phyloP scores from a whole-genome alignment of 495 filamentous ascomycete species.

The Bacidia gigantensis region DNA sequence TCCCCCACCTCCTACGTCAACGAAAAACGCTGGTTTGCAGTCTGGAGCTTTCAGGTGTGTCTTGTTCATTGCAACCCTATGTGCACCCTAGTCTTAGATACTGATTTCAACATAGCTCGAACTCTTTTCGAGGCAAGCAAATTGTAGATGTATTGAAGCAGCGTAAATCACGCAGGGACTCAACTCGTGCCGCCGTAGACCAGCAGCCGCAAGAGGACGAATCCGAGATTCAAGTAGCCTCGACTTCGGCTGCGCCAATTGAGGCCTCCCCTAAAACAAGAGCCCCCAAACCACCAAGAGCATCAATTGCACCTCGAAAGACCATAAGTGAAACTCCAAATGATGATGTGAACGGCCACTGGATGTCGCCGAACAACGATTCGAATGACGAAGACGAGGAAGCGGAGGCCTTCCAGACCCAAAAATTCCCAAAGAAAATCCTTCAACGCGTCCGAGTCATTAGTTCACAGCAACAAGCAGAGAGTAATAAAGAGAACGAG shows the following conservation, averaged over 20 bases:
- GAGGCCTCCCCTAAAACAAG: neutral
- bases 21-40: neutral
- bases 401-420: neutral
- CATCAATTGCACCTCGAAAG: too few species aligned
- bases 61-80: neutral
- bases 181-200: too few species aligned
- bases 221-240: too few species aligned
- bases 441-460: neutral
- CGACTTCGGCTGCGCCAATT: too few species aligned
- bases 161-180: too few species aligned
- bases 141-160: too few species aligned
- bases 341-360: too few species aligned
- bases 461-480: constrained; percentile 4
- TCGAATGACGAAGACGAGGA: neutral
- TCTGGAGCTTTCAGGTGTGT: neutral
- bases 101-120: neutral
- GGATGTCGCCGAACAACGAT: neutral
- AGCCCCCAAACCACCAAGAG: too few species aligned
- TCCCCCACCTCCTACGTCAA: neutral
- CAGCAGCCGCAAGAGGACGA: too few species aligned
- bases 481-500: constrained; percentile 19
- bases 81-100: neutral
- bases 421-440: neutral
- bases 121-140: neutral
- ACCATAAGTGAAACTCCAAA: too few species aligned